Base-by-base conservation (phyloP, 352 stramenopile species). In the Globisporangium cystogenes region DNA sequence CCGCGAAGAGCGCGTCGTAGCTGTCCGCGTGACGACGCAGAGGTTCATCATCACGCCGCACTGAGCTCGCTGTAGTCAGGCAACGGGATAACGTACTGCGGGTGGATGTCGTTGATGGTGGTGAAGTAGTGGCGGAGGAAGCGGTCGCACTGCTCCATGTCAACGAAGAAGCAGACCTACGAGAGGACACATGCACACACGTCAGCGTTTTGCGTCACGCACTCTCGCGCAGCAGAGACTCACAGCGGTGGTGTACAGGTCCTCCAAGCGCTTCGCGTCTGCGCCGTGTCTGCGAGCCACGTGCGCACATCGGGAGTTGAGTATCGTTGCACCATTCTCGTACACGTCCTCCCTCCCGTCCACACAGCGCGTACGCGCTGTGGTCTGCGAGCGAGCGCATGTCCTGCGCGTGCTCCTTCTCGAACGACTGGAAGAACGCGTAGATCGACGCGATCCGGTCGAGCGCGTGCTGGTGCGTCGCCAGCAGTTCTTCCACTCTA, bases 111-210 rank as follows among this genome's bases (percentile, higher is more conserved):
- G 60, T 92, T 91, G 68, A 94, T 92, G 7, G 72, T 88, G 10
- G 77, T 86, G 54, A 92, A 94, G 24, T 90, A 89, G 23, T 74
- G 59, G 20, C 90, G 50, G 31, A 94, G 66, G 29, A 85, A 85
- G 3, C 80, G 76, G 51, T 94, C 83, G 43, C 83, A 92, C 59
- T 94, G 83, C 68, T 94, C 83, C 81, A 92, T 94, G 53, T 94
- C 82, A 39, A 94, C 80, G 48, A 92, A 94, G 49, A 88, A 90
- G 16, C 65, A 71, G 27, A 93, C 79, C 77, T 85, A 41, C 44
- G 11, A 33, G 33, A 5, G 2, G n/a, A 43, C 8, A 23, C 11
- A 31, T 7, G 20, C 15, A 39, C 18, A 20, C 44, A 23, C 24
- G 14, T 47, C 11, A 53, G 48, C 5, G 14, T 11, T 16, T 18